Percentiles rank a stretch among this genome's conserved stretches.
These are phyloP conservation scores for Ilex aquifolium DNA, from an alignment of 257 asterid species.

Conservation along the genomic window DNA sequence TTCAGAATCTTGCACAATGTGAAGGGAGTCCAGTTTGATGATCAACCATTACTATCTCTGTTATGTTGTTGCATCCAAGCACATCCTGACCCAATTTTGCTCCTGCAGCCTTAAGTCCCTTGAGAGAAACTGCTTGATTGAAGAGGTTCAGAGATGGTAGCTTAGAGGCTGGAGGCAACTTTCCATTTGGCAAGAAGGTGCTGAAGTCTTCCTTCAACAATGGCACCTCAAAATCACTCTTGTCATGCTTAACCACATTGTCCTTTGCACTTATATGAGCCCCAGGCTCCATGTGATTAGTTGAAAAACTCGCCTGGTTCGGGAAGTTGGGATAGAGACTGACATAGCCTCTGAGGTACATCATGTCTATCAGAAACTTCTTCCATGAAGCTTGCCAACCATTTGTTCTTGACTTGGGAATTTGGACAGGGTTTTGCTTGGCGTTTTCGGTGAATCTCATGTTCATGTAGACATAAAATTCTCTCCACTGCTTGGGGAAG, in stretches of 20 bases:
- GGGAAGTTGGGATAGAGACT: constrained; percentile 88
- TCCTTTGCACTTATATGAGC: constrained; percentile 88
- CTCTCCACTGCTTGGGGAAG: constrained; percentile 93
- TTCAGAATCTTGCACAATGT: constrained; percentile 67
- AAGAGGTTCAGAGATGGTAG: constrained; percentile 73
- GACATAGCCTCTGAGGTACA: constrained; percentile 87
- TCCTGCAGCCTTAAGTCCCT: constrained; percentile 85
- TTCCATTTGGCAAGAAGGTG: constrained; percentile 57
- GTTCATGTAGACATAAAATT: constrained; percentile 92
- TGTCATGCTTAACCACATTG: constrained; percentile 67
- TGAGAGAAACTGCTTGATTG: constrained; percentile 76
- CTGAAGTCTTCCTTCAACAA: constrained; percentile 63
- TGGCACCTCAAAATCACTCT: constrained; percentile 84
- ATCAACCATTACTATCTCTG: constrained; percentile 45
- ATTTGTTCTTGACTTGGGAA: constrained; percentile 88
- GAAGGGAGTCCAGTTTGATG: constrained; percentile 73
- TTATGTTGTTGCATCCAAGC: constrained; percentile 42
- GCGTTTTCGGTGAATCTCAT: constrained; percentile 82
- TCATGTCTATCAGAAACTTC: constrained; percentile 89
- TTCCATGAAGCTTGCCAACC: constrained; percentile 99
- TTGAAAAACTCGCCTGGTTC: constrained; percentile 82
- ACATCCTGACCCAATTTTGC: constrained; percentile 81
- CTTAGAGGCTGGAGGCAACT: constrained; percentile 79
- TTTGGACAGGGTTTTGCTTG: constrained; percentile 83
- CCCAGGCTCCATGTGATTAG: constrained; percentile 97